A percentile compares a stretch with the other conserved stretches of the same genome.
phyloP scores from a whole-genome alignment of 805 yeast genomes.

The Starmerella cellae region DNA sequence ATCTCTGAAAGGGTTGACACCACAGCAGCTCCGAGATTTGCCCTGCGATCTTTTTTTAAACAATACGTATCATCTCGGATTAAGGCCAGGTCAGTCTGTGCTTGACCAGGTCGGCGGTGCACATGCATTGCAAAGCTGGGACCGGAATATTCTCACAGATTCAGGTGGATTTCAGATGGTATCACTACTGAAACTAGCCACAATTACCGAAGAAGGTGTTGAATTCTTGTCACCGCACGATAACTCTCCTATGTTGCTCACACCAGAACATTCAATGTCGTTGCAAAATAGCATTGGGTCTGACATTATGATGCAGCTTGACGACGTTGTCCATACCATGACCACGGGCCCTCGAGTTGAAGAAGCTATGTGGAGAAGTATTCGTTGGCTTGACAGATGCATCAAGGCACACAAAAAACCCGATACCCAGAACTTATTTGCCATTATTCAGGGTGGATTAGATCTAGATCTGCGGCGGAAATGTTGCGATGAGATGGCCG shows the following conservation, averaged over 20 bases:
- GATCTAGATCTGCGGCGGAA: constrained; percentile 28
- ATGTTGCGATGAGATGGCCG: constrained; percentile 34
- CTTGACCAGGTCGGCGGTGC: constrained; percentile 35
- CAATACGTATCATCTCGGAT: constrained; percentile 35
- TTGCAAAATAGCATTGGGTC: constrained; percentile 35
- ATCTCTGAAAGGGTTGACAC: constrained; percentile 34
- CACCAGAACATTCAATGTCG: constrained; percentile 37
- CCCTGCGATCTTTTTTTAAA: constrained; percentile 34
- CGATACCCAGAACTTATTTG: constrained; percentile 32
- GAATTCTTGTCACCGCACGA: constrained; percentile 35
- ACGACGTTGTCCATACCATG: constrained; percentile 34
- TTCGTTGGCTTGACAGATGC: constrained; percentile 36
- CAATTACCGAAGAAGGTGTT: constrained; percentile 37
- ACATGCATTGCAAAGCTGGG: constrained; percentile 33
- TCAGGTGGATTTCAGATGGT: constrained; percentile 39
- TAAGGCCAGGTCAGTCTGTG: constrained; percentile 33
- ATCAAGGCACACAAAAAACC: constrained; percentile 34
- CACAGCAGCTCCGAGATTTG: constrained; percentile 30
- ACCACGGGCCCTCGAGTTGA: constrained; percentile 35
- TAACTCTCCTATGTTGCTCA: constrained; percentile 34
- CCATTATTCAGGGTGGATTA: constrained; percentile 37
- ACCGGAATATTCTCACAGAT: constrained; percentile 33
- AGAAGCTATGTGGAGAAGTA: constrained; percentile 35
- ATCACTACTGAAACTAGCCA: constrained; percentile 33
- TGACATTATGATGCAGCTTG: constrained; percentile 37